Base-by-base conservation (phyloP, 2,329 filamentous ascomycete genomes). In the Incumbomyces delicatus region DNA sequence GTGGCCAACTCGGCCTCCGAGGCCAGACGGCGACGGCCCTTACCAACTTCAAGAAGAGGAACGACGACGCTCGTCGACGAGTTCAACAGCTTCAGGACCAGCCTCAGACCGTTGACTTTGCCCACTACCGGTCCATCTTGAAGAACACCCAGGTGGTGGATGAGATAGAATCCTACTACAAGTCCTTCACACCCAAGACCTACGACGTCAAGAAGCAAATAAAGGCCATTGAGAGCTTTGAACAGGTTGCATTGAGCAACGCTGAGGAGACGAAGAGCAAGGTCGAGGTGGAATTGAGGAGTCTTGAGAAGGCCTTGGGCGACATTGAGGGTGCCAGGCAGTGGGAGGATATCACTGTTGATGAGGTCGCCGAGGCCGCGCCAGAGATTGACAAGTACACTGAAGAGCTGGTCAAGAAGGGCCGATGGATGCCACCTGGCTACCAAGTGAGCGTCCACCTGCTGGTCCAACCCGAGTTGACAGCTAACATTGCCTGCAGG, bases 351-450 rank as follows among this genome's bases (percentile, higher is more conserved):
- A 81, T 96, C 68, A 96, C 92, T 68, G 89, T 96, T 67, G 92
- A 96, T 69, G 92, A 98, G 65, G 85, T 98, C 69, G 87, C 86
- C 53, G 81, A 86, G 60, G 92, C 90, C 61, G 87, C 89, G 69
- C 89, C 92, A 61, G 90, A 94, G 59, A 95, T 98, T 69, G 90
- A 96, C 74, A 82, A 95, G 80, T 94, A 94, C 79, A 95, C 90
- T 61, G 74, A 82, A 62, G 82, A 92, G 74, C 81, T 98, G 67
- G 89, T 98, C 57, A 87, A 87, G 70, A 95, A 94, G 83, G 90
- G 90, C 69, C 87, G 88, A 81, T 98, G 92, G 92, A 80, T 83
- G 75, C 89, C 95, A 65, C 89, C 92, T 55, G 92, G 92, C 67
- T 98, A 98, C 85, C 95, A 95, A 87, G 90, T 90, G 75, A 27